Evolutionary conservation across 768 basidiomycete genomes (phyloP), one percentile per base, ranked within the genome.

Genomic region (Leccinum disarticulatum): DNA sequence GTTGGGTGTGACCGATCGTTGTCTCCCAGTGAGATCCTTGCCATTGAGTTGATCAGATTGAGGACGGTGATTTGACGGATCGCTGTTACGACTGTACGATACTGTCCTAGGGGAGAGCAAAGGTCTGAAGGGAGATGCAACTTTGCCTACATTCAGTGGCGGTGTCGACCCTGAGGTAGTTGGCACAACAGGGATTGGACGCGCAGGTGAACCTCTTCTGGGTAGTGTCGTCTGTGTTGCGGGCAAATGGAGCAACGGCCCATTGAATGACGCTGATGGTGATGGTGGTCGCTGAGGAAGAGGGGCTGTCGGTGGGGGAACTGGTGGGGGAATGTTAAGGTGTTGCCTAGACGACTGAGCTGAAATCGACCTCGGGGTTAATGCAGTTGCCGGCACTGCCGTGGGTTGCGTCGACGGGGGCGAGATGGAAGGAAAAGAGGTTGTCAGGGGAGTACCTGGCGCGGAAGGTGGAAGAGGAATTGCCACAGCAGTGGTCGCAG

Each of bases 251-350:
- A 15, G 56, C 28, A 35, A 7, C 19, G 53, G 19, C 35, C 52
- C 61, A 38, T 48, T 55, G 13, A 43, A 31, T 13, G 54, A 46
- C 10, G 35, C 15, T 17, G 60, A 62, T 2, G 62, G 65, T 10
- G 66, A 61, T 11, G 68, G 57, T 27, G 71, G 73, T 10, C 52
- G 70, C 25, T 65, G 73, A 43, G 72, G 72, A 22, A 75, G 66
- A 52, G 72, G 72, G 22, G 64, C 63, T 35, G 67, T 72, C 3
- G 72, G 72, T 4, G 72, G 72, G 17, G 72, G 72, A n/a, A 65
- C 63, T 14, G 68, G 72, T 0, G 73, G 72, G 38, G 68, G 72
- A 11, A 73, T 70, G 13, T 48, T 25, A 19, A 73, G 61, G 52
- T 73, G 70, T 19, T 69, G 68, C 33, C 73, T 69, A 28, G 73